Evolutionary conservation across 83 land plant genomes (phyloP).

Genomic region (Thuja plicata): DNA sequence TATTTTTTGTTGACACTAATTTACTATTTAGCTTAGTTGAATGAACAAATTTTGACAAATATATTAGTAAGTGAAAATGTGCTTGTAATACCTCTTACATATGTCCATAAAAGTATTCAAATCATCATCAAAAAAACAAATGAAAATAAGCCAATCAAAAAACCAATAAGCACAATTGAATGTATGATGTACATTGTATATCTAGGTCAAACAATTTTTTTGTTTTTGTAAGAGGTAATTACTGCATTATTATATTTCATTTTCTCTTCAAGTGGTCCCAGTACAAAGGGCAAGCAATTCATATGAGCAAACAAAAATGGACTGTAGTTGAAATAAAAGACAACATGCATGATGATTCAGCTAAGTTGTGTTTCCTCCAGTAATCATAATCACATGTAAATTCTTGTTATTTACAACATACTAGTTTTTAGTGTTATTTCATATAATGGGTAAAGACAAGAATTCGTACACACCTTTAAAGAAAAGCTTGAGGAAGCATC

Average conservation of each 20-base stretch:
- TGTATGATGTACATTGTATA: not conserved
- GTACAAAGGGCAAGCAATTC: not conserved
- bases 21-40: not conserved
- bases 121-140: not conserved
- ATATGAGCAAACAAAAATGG: not conserved
- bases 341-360: not conserved
- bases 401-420: not conserved
- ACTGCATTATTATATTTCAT: not conserved
- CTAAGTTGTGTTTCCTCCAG: not conserved
- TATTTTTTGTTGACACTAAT: not conserved
- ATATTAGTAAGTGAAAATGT: not conserved
- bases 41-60: not conserved
- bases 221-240: not conserved
- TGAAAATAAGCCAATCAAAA: not conserved
- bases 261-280: not conserved
- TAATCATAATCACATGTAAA: not conserved
- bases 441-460: not conserved
- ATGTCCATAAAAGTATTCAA: not conserved
- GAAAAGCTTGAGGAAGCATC: not conserved
- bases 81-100: not conserved
- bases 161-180: not conserved
- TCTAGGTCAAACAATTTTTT: not conserved
- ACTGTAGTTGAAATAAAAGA: not conserved
- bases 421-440: not conserved
- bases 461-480: conserved; percentile 1